phyloP scores from a whole-genome alignment of 1,284 basidiomycete genomes.

The Ganoderma meredithae region DNA sequence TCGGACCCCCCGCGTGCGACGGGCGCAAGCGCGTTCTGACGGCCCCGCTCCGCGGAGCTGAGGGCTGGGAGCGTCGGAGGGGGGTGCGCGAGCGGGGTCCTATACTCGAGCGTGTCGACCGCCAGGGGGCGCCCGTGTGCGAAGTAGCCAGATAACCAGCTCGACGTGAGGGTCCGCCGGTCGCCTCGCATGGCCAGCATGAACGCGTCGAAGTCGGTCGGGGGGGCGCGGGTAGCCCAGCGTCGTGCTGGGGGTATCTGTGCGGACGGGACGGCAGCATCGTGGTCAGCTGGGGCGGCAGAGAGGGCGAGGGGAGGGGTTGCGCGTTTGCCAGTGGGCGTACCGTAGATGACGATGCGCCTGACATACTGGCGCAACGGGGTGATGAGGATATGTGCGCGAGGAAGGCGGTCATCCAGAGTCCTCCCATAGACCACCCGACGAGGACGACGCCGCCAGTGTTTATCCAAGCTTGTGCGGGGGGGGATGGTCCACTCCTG shows the following conservation, averaged over 20 bases:
- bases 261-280: too few species aligned
- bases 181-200: constrained; percentile 3
- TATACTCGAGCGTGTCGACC: constrained; percentile 14
- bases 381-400: constrained; percentile 15
- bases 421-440: constrained; percentile 24
- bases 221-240: constrained; percentile 16
- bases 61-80: constrained; percentile 18
- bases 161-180: background rate
- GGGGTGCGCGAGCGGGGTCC: constrained; percentile 1
- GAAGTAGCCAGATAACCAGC: constrained; percentile 28
- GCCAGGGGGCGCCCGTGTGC: constrained; percentile 20
- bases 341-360: constrained; percentile 20
- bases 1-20: constrained; percentile 20
- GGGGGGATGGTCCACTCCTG: background rate
- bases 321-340: background rate
- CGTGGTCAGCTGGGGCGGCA: too few species aligned
- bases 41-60: constrained; percentile 14
- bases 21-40: background rate
- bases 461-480: background rate
- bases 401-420: constrained; percentile 27
- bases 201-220: constrained; percentile 20
- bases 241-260: background rate
- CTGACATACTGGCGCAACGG: constrained; percentile 12
- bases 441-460: constrained; percentile 23
- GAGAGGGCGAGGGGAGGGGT: too few species aligned